phyloP scores from a whole-genome alignment of 2,329 filamentous ascomycete genomes.

The Pyricularia pennisetigena region DNA sequence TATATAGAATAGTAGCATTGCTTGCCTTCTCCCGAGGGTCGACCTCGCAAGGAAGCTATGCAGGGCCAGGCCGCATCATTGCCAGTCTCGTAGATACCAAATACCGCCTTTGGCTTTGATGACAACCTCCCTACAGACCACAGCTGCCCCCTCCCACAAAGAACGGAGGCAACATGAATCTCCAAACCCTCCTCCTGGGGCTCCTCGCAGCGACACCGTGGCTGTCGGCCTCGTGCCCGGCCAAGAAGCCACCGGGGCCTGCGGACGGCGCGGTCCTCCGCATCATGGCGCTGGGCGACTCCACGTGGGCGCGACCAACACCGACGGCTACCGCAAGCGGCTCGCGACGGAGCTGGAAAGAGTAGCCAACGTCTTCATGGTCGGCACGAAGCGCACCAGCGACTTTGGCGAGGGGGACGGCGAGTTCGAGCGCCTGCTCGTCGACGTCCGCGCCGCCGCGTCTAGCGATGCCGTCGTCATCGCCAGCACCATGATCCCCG shows the following conservation, averaged over 20 bases:
- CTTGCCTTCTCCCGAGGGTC: neutral
- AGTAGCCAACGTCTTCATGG: neutral
- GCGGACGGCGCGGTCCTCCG: neutral
- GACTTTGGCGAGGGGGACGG: conserved; percentile 18
- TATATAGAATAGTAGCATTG: neutral
- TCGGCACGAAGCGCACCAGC: neutral
- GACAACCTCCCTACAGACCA: neutral
- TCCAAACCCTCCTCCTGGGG: neutral
- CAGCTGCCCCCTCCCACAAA: too few species aligned
- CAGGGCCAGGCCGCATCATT: neutral
- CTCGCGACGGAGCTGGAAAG: conserved; percentile 10
- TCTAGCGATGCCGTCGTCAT: neutral
- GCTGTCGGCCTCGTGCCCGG: neutral
- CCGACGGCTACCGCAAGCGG: conserved; percentile 14
- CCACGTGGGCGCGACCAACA: conserved; percentile 12
- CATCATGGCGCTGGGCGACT: conserved; percentile 12
- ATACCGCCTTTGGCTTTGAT: neutral
- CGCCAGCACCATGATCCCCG: neutral
- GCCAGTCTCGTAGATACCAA: neutral
- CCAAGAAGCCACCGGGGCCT: neutral
- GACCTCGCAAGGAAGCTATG: neutral
- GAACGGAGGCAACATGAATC: too few species aligned
- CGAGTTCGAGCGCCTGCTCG: neutral
- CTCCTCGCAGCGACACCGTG: neutral
- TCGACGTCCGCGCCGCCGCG: neutral